Conservation (phyloP, 306 rosid genomes). For the Glycyrrhiza uralensis region DNA sequence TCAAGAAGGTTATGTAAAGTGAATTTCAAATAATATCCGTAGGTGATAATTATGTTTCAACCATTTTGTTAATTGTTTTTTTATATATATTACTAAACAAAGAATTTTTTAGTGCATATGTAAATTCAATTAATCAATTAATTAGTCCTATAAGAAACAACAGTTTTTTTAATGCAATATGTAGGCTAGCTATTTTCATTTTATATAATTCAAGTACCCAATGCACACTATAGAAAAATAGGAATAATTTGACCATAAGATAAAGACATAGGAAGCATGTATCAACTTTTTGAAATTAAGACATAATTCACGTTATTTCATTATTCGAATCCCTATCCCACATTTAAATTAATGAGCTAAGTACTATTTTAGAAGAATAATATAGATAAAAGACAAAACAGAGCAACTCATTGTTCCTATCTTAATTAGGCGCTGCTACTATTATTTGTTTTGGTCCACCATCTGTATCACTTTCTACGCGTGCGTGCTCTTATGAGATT, state of each 20-base stretch:
- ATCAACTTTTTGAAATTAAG: conserved; percentile 20
- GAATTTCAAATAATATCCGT: neutral
- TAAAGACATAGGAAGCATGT: conserved; percentile 5
- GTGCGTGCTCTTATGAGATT: conserved; percentile 54
- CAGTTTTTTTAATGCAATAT: conserved; percentile 1
- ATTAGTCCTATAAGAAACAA: neutral
- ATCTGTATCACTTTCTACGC: conserved; percentile 57
- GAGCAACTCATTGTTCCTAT: conserved; percentile 21
- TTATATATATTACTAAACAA: neutral
- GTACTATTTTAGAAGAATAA: neutral
- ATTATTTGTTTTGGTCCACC: conserved; percentile 41
- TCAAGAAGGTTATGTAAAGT: conserved; percentile 1
- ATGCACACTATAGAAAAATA: conserved; percentile 10
- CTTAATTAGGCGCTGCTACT: neutral
- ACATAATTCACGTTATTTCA: conserved; percentile 1
- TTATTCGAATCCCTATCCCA: conserved; percentile 7
- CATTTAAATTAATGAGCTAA: conserved; percentile 18
- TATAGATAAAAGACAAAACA: conserved; percentile 11
- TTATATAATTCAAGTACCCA: neutral
- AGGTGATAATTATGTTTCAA: conserved; percentile 15
- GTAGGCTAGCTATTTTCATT: neutral
- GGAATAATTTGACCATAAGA: conserved; percentile 24
- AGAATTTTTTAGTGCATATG: neutral
- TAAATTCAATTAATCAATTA: neutral
- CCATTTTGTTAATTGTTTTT: conserved; percentile 7